Base-by-base conservation (phyloP, 2,329 filamentous ascomycete species). In the Xylaria sp. region DNA sequence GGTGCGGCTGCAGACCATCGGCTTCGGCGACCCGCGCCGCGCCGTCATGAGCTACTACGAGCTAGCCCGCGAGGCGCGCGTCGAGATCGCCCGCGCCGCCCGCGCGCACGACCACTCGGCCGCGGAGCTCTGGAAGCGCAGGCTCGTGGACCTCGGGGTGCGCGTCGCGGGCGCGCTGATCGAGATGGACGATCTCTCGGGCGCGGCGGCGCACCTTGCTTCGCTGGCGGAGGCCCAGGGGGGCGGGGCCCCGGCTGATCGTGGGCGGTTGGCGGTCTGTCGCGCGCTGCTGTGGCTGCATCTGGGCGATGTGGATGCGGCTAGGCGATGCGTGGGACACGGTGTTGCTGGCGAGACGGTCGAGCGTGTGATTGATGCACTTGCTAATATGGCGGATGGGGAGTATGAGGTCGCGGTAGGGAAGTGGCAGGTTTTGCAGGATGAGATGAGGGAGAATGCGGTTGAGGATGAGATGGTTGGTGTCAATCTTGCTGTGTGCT, bases 31-130 rank as follows among this genome's bases (percentile, higher is more conserved):
- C 76, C 86, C 89, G 51, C 84, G 94, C 4, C 85, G 93, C 63
- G 90, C 91, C 3, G 89, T 99, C 59, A 94, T 95, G 83, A 91
- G 90, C 44, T 92, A 96, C 73, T 96, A 97, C 73, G 93, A 97
- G 65, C 83, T 98, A 2, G 93, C 89, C 0, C 79, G 90, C 8
- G 92, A 96, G 75, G 92, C 91, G 2, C 83, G 93, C 17, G 79
- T 80, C 2, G 83, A 84, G 58, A 79, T 91, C 4, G 76, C 79
- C 17, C 80, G 78, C 31, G 82, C 85, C 0, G 72, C 70, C 4
- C 71, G 68, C 10, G 70, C 67, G 31, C 79, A 81, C 38, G 82
- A 84, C 9, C 80, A 83, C 52, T 81, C 86, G 0, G 85, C 86
- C 21, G 79, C 82, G 15, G 80, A 83, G 65, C 68, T 90, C 5